Evolutionary conservation across 257 asterid species (phyloP).

Genomic region (Rehmannia glutinosa): DNA sequence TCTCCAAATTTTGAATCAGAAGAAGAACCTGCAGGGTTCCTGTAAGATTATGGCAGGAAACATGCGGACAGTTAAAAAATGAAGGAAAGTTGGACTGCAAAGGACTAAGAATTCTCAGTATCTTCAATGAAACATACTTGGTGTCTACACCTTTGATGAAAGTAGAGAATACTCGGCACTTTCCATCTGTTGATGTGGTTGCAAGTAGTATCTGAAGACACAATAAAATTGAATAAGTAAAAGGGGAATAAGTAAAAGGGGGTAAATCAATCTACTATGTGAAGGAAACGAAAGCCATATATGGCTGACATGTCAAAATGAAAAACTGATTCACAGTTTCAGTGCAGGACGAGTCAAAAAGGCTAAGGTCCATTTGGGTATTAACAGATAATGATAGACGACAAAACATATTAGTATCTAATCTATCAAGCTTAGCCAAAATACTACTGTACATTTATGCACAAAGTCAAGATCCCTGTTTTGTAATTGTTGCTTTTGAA

Average conservation of each 20-base stretch:
- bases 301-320: not conserved
- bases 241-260: not conserved
- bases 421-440: not conserved
- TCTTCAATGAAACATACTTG: constrained; percentile 48
- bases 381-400: not conserved
- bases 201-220: constrained; percentile 74
- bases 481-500: not conserved
- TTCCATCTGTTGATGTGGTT: constrained; percentile 97
- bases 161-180: constrained; percentile 92
- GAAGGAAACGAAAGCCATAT: constrained; percentile 4
- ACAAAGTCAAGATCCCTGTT: not conserved
- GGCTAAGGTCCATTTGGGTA: not conserved
- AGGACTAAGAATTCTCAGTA: not conserved
- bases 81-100: constrained; percentile 14
- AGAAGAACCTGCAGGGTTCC: constrained; percentile 55
- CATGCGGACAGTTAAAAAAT: constrained; percentile 2
- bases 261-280: not conserved
- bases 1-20: constrained; percentile 90
- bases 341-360: not conserved
- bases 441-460: not conserved
- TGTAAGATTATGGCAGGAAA: constrained; percentile 35
- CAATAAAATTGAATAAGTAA: constrained; percentile 4
- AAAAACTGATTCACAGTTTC: not conserved
- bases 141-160: constrained; percentile 96
- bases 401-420: not conserved